A percentile compares a stretch with the other conserved stretches of the same genome.
Conservation (phyloP, 305 asterid species). For the Fraxinus greggii region DNA sequence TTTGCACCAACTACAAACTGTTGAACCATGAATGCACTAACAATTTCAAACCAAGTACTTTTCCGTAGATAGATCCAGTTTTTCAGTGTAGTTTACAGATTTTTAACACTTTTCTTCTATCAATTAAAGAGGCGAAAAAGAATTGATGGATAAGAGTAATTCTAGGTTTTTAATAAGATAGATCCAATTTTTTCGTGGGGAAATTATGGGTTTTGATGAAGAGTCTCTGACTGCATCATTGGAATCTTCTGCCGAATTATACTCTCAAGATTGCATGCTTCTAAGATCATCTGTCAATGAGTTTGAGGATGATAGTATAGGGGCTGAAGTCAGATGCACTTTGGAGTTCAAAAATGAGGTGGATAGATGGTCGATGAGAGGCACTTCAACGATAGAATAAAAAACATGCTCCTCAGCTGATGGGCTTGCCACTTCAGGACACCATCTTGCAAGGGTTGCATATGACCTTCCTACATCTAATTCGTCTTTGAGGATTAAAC, state of each 20-base stretch:
- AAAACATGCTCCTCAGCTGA: conserved; percentile 31
- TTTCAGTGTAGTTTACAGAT: no score
- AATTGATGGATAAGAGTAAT: no score
- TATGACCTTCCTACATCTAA: conserved; percentile 25
- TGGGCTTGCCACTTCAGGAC: conserved; percentile 30
- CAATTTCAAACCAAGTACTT: no score
- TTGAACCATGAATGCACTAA: no score
- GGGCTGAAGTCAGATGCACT: conserved; percentile 21
- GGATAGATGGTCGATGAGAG: conserved; percentile 15
- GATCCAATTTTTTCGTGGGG: no score
- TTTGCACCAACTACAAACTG: no score
- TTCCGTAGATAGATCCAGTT: no score
- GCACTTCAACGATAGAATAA: conserved; percentile 22
- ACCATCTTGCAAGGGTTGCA: conserved; percentile 24
- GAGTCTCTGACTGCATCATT: conserved; percentile 36
- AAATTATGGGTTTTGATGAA: conserved; percentile 19
- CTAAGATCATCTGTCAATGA: conserved; percentile 27
- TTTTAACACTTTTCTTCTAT: no score
- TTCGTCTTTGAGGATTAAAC: conserved; percentile 31
- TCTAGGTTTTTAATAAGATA: no score
- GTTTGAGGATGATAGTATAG: conserved; percentile 33
- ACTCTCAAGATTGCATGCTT: conserved; percentile 43
- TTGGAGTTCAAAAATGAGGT: conserved; percentile 22
- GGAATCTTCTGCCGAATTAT: conserved; percentile 39
- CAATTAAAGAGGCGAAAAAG: no score